Conservation (phyloP, 176 grass and related monocot species). For the Cenchrus americanus region DNA sequence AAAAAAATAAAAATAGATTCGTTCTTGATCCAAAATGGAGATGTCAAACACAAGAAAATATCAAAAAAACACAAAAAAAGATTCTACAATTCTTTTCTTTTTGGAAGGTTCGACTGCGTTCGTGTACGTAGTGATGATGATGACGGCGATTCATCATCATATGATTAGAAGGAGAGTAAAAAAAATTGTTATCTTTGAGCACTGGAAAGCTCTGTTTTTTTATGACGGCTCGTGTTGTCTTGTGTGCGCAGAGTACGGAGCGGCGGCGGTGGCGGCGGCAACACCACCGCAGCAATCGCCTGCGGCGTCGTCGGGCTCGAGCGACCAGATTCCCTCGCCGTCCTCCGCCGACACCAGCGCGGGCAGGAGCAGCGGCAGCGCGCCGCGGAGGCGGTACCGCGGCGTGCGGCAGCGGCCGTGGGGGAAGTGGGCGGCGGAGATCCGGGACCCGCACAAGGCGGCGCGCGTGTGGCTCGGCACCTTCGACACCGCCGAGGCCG, state of each 20-base stretch:
- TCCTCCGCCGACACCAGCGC: constrained; percentile 6
- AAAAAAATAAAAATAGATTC: neutral
- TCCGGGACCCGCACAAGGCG: constrained; percentile 70
- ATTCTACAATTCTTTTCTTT: no score
- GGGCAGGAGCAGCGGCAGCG: neutral
- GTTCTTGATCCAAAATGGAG: neutral
- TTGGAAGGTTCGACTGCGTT: neutral
- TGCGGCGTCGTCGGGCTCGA: neutral
- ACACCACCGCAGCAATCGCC: neutral
- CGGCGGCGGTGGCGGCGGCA: neutral
- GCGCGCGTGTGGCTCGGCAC: constrained; percentile 88
- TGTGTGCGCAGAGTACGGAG: neutral
- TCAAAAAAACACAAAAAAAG: neutral
- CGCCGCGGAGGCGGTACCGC: constrained; percentile 46
- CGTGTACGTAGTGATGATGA: no score
- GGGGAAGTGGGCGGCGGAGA: constrained; percentile 92
- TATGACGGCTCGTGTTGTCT: neutral
- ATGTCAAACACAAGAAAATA: neutral
- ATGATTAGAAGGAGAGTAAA: neutral
- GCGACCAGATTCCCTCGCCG: constrained; percentile 13
- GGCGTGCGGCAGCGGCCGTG: constrained; percentile 80
- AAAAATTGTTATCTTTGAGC: neutral
- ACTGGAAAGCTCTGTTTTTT: neutral
- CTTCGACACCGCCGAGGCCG: constrained; percentile 73
- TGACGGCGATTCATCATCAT: no score